Conservation (phyloP, 140 eudicot species). For the Erigeron philadelphicus region DNA sequence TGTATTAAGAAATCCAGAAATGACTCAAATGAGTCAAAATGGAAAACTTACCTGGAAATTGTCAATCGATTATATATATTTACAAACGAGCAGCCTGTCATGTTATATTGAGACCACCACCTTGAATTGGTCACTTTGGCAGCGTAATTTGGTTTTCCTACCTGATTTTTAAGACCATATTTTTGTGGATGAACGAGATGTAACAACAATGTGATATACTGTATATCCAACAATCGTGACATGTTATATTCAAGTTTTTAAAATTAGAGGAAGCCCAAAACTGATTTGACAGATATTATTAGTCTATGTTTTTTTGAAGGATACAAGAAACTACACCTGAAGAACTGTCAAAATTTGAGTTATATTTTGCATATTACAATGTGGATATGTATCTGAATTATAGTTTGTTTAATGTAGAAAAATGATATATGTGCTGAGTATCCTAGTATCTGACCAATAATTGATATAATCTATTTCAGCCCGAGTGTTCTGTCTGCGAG, state of each 20-base stretch:
- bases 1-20: neutral
- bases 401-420: neutral
- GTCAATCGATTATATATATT: too few relatives aligned
- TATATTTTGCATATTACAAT: neutral
- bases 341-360: neutral
- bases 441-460: neutral
- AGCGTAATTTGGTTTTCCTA: neutral
- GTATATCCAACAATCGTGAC: neutral
- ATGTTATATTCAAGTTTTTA: neutral
- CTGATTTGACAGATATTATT: neutral
- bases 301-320: neutral
- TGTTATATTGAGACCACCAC: neutral
- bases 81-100: neutral
- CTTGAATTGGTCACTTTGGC: neutral
- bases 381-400: neutral
- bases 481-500: conserved; percentile 56
- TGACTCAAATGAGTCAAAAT: neutral
- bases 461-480: conserved; percentile 38
- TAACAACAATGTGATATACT: neutral
- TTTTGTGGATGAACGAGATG: neutral
- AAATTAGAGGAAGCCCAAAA: neutral
- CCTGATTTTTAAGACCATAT: neutral
- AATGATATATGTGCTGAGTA: neutral
- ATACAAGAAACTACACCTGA: neutral
- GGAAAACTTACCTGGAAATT: neutral